Evolutionary conservation across 768 basidiomycete genomes (phyloP).

Genomic region (Lactarius tabidus): DNA sequence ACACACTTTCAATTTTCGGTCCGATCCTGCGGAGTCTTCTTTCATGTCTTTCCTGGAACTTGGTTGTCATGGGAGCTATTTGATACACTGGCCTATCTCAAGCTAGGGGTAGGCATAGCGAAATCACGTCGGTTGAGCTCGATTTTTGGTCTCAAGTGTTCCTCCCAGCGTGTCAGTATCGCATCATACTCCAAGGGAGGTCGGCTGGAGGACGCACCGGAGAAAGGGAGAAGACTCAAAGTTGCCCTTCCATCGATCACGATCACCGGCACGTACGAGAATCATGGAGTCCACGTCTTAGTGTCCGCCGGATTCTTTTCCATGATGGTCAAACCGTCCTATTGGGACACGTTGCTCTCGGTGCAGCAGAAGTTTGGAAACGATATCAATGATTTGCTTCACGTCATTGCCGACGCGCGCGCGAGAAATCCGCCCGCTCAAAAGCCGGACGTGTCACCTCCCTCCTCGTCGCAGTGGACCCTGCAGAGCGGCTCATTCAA

Average conservation of each 20-base stretch:
- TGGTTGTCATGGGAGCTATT: constrained; percentile 76
- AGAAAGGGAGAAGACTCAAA: constrained; percentile 48
- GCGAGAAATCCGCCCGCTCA: constrained; percentile 27
- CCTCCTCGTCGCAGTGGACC: constrained; percentile 23
- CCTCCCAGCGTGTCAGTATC: constrained; percentile 58
- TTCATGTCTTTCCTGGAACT: constrained; percentile 85
- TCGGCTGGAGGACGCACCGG: constrained; percentile 30
- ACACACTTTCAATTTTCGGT: constrained; percentile 54
- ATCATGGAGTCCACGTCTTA: constrained; percentile 46
- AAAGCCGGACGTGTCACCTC: neutral
- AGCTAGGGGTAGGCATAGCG: constrained; percentile 34
- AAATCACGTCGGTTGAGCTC: constrained; percentile 35
- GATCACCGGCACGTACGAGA: constrained; percentile 55
- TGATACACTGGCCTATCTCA: constrained; percentile 45
- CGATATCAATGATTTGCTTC: constrained; percentile 78
- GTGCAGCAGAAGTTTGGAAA: constrained; percentile 89
- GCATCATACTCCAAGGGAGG: constrained; percentile 41
- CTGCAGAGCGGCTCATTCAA: constrained; percentile 49
- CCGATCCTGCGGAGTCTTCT: constrained; percentile 49
- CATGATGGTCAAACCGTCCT: constrained; percentile 70
- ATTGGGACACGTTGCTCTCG: constrained; percentile 78
- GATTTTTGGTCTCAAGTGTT: constrained; percentile 61
- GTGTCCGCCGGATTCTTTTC: constrained; percentile 65
- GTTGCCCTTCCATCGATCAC: constrained; percentile 64
- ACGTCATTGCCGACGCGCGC: constrained; percentile 60